These are phyloP conservation scores for Tetracentron sinense DNA, from an alignment of 164 flowering plant genomes.

Conservation along the genomic window DNA sequence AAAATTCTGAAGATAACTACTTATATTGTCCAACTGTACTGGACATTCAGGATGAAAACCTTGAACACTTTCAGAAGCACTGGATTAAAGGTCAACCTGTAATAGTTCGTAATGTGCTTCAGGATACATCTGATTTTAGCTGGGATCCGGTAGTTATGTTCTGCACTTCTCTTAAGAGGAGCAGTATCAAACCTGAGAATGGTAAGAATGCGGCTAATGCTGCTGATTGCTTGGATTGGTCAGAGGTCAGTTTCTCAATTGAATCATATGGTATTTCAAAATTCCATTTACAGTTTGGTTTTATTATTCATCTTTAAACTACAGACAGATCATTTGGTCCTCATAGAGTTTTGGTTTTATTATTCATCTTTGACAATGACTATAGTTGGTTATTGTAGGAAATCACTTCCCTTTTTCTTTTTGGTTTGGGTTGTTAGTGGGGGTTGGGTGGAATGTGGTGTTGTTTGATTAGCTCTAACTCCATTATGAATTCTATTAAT, in stretches of 20 bases:
- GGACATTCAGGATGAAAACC: conserved; percentile 37
- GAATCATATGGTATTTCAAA: conserved; percentile 5
- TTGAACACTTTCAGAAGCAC: conserved; percentile 74
- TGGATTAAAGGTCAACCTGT: conserved; percentile 76
- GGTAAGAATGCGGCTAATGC: conserved; percentile 24
- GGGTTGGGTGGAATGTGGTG: no score
- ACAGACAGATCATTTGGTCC: background rate
- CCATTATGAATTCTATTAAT: no score
- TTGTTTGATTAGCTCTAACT: no score
- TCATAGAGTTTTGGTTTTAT: background rate
- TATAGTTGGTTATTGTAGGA: no score
- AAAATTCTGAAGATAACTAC: conserved; percentile 48
- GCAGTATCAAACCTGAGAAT: conserved; percentile 20
- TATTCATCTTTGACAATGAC: no score
- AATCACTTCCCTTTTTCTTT: no score
- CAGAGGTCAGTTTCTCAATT: conserved; percentile 48
- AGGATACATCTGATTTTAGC: conserved; percentile 28
- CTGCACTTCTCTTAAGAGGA: conserved; percentile 39
- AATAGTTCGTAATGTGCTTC: conserved; percentile 55
- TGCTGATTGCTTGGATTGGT: conserved; percentile 56
- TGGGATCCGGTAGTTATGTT: conserved; percentile 77
- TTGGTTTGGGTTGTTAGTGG: no score
- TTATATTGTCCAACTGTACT: conserved; percentile 44
- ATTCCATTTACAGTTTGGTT: background rate
- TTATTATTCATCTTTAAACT: background rate